phyloP scores from a whole-genome alignment of 441 rosid species.

The Omphalea diandra region DNA sequence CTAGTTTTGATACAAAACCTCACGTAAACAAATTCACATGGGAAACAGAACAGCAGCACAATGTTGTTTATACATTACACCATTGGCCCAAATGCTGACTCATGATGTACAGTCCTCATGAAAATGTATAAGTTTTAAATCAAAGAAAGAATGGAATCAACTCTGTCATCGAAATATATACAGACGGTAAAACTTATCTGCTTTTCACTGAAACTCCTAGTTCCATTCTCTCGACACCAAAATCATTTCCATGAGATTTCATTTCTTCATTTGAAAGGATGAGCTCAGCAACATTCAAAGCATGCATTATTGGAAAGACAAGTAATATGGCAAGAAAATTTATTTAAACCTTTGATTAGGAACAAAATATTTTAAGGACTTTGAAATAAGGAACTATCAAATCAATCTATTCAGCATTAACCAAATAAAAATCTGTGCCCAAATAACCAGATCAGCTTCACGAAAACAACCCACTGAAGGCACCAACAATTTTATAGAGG shows the following conservation, averaged over 20 bases:
- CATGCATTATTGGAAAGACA: not conserved
- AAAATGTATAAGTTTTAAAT: not conserved
- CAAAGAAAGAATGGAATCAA: not conserved
- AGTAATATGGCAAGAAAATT: constrained; percentile 5
- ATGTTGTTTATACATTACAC: not conserved
- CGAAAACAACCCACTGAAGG: not conserved
- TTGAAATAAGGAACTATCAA: not conserved
- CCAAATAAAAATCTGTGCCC: constrained; percentile 8
- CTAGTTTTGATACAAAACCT: not conserved
- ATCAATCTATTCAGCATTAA: not conserved
- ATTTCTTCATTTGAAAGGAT: not conserved
- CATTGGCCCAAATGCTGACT: not conserved
- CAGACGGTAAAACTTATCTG: not conserved
- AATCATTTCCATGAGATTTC: too few relatives aligned
- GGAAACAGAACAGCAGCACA: not conserved
- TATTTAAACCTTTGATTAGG: not conserved
- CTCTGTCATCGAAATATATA: not conserved
- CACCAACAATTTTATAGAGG: not conserved
- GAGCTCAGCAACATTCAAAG: not conserved
- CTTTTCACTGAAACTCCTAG: constrained; percentile 1
- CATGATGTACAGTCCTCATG: not conserved
- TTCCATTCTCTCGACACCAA: not conserved
- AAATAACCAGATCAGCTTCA: not conserved
- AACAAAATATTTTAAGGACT: not conserved
- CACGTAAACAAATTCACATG: not conserved